phyloP scores from a whole-genome alignment of 2,329 filamentous ascomycete species.

The Fusarium praegraminearum region DNA sequence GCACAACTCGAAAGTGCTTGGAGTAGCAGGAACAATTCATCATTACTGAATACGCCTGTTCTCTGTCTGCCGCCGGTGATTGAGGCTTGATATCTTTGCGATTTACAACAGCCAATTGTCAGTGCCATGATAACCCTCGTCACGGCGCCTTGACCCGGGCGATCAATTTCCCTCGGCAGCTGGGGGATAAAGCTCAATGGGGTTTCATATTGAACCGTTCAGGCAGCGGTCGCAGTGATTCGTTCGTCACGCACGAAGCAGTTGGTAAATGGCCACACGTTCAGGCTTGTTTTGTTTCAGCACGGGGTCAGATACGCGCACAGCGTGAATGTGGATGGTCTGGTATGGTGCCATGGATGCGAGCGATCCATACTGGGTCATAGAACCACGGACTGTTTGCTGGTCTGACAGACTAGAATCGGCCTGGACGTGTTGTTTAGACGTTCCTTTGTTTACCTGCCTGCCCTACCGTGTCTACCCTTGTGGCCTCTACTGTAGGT shows the following conservation, averaged over 20 bases:
- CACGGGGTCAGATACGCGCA: conserved; percentile 40
- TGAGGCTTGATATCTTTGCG: background rate
- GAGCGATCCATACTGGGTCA: conserved; percentile 5
- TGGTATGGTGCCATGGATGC: conserved; percentile 30
- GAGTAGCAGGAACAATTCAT: conserved; percentile 4
- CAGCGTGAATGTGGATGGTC: conserved; percentile 35
- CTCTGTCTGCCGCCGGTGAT: background rate
- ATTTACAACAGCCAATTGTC: conserved; percentile 17
- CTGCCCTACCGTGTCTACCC: background rate
- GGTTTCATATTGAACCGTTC: conserved; percentile 45
- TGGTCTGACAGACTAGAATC: conserved; percentile 8
- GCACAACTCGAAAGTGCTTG: conserved; percentile 16
- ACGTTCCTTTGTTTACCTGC: conserved; percentile 15
- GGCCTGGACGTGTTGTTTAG: conserved; percentile 5
- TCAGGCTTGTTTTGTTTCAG: conserved; percentile 48
- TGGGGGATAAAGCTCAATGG: conserved; percentile 22
- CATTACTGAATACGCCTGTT: conserved; percentile 10
- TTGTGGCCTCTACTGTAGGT: background rate
- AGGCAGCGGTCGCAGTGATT: conserved; percentile 35
- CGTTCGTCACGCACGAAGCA: conserved; percentile 35
- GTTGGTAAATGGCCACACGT: conserved; percentile 36
- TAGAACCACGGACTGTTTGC: conserved; percentile 16
- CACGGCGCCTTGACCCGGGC: conserved; percentile 34
- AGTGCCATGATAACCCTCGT: conserved; percentile 38
- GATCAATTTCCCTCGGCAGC: conserved; percentile 37